Percentiles rank a stretch among this genome's conserved stretches.
phyloP scores from a whole-genome alignment of 768 basidiomycete genomes.

The Lactarius vividus region DNA sequence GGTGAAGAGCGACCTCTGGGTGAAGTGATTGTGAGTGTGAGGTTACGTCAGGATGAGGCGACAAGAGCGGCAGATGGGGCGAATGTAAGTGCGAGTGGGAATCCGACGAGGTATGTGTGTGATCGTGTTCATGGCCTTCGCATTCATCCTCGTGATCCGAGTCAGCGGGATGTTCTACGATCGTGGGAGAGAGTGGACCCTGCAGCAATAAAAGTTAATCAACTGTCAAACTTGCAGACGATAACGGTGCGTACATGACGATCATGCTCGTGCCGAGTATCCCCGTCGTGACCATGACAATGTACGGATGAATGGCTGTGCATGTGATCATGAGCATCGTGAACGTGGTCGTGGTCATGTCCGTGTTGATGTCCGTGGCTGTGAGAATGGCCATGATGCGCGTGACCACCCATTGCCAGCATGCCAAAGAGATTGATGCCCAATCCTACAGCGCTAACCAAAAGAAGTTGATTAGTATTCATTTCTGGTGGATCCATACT shows the following conservation, averaged over 20 bases:
- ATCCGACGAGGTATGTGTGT: conserved; percentile 30
- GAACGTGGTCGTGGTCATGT: conserved; percentile 27
- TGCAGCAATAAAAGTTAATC: conserved; percentile 16
- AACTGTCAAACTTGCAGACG: neutral
- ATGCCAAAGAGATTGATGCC: conserved; percentile 97
- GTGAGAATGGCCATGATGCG: conserved; percentile 70
- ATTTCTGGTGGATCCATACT: conserved; percentile 96
- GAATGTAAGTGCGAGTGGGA: conserved; percentile 28
- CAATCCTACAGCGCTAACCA: conserved; percentile 86
- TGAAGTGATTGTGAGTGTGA: neutral
- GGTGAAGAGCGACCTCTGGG: neutral
- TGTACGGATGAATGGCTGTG: conserved; percentile 28
- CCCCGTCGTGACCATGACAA: conserved; percentile 30
- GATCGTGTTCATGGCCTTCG: conserved; percentile 29
- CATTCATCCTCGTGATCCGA: conserved; percentile 24
- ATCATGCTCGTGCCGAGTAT: conserved; percentile 33
- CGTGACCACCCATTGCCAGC: conserved; percentile 97
- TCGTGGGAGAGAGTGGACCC: conserved; percentile 14
- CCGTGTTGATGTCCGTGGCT: conserved; percentile 36
- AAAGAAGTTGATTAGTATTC: conserved; percentile 89
- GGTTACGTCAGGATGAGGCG: conserved; percentile 14
- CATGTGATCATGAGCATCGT: conserved; percentile 2
- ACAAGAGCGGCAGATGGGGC: conserved; percentile 22
- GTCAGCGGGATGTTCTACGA: conserved; percentile 14
- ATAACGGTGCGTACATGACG: conserved; percentile 7